phyloP scores from a whole-genome alignment of 306 rosid genomes.

The Oemleria cerasiformis region DNA sequence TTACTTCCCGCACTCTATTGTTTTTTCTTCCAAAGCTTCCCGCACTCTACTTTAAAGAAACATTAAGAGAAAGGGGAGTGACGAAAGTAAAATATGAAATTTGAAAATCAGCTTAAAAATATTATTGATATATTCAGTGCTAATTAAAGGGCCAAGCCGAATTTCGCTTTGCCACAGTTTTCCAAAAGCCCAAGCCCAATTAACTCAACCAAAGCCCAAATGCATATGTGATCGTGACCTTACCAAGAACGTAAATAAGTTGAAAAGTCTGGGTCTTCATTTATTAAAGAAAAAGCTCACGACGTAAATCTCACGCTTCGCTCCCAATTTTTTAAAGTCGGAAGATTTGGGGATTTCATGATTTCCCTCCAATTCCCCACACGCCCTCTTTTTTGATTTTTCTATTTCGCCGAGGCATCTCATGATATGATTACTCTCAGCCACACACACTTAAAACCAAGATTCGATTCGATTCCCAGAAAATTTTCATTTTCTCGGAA shows the following conservation, averaged over 20 bases:
- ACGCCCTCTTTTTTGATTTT: not conserved
- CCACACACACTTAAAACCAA: not conserved
- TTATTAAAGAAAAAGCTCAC: not conserved
- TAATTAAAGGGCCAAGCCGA: too few relatives aligned
- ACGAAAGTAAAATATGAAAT: too few relatives aligned
- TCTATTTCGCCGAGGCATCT: not conserved
- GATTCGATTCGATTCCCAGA: constrained; percentile 2
- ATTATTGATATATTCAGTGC: too few relatives aligned
- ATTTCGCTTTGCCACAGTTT: too few relatives aligned
- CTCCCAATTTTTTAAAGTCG: constrained; percentile 3
- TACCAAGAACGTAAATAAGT: not conserved
- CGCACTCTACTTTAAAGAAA: too few relatives aligned
- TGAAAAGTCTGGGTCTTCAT: not conserved
- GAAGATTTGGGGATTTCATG: constrained; percentile 6
- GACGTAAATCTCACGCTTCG: constrained; percentile 22
- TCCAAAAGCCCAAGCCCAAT: not conserved
- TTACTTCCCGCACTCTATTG: too few relatives aligned
- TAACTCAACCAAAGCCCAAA: not conserved
- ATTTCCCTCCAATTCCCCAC: constrained; percentile 33
- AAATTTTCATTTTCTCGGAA: constrained; percentile 13
- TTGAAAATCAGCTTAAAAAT: too few relatives aligned
- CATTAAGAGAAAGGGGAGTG: too few relatives aligned
- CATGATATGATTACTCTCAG: not conserved
- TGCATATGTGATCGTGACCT: not conserved
- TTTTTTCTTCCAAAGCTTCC: too few relatives aligned